These are phyloP conservation scores for Albatrellus ellisii DNA, from an alignment of 768 basidiomycete genomes.

Conservation along the genomic window DNA sequence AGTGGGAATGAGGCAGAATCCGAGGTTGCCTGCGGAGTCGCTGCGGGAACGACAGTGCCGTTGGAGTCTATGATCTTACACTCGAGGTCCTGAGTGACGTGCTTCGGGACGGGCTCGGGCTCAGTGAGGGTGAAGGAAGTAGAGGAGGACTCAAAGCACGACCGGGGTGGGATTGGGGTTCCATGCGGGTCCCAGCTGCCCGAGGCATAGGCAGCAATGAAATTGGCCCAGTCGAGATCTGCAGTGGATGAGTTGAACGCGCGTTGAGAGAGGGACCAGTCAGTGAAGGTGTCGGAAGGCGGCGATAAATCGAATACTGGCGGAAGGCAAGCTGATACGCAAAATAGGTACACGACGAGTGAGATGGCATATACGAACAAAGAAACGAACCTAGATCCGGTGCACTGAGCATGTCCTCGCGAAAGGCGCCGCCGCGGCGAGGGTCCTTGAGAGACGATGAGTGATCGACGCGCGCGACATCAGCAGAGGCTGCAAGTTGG, in stretches of 20 bases:
- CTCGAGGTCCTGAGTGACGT: background rate
- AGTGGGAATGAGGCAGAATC: too few relatives aligned
- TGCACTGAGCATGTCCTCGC: conserved; percentile 7
- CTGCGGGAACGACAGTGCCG: too few relatives aligned
- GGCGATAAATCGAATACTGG: conserved; percentile 18
- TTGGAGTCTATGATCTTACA: background rate
- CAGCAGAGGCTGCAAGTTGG: conserved; percentile 5
- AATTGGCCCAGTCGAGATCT: conserved; percentile 59
- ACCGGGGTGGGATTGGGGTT: conserved; percentile 46
- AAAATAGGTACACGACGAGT: background rate
- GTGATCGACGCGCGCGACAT: conserved; percentile 3
- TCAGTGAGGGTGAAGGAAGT: background rate
- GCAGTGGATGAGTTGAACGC: conserved; percentile 14
- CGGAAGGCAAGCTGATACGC: conserved; percentile 5
- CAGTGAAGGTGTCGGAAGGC: conserved; percentile 14
- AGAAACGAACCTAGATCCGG: conserved; percentile 8
- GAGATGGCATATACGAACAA: background rate
- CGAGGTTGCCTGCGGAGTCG: too few relatives aligned
- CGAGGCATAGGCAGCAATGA: conserved; percentile 61
- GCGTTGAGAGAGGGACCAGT: conserved; percentile 10
- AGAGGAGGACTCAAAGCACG: conserved; percentile 14
- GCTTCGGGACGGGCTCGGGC: background rate
- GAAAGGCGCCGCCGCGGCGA: too few relatives aligned
- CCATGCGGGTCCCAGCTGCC: conserved; percentile 74
- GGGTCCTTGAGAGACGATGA: conserved; percentile 9